Base-by-base conservation (phyloP, 495 filamentous ascomycete species). In the Bryoglossum gracile region DNA sequence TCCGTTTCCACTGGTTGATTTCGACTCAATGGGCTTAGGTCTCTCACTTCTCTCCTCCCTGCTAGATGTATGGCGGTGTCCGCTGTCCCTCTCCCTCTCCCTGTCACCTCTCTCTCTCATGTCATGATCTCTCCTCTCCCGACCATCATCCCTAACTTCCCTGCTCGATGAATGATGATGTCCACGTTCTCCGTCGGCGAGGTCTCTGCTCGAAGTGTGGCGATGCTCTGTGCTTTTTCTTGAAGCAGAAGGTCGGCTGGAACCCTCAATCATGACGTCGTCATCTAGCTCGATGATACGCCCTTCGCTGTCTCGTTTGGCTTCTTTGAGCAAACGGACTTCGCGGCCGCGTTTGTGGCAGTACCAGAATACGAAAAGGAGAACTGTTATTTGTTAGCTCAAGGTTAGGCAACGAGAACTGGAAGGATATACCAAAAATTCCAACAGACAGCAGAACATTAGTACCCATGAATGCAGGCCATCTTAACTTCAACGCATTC, bases 361-460 rank as follows among this genome's bases (percentile, higher is more conserved):
- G 63, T 98, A 98, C 91, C 91, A 98, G 50, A 97, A 77, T 41
- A 91, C 86, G 61, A 90, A 87, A 24, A 98, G 66, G 10, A 98
- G 71, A 50, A 96, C 86, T 89, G 53, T 14, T 30, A 18, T 18
- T 28, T 21, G 34, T 19, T 9, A 37, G 11, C n/a, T 39, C 22
- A 22, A 24, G 26, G 2, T 13, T 16, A 42, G 21, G 14, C 43
- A 41, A 26, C 2, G 24, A n/a, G n/a, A n/a, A n/a, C 6, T 30
- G 13, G 13, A 30, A 6, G 4, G 23, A 75, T 84, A 65, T 78
- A 89, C 86, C 70, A 59, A 90, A 90, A 8, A 96, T 64, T 0
- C 83, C 89, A 40, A 96, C 62, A 47, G 84, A 89, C 79, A 91
- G 83, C 3, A 95, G 71, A 25, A 92, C 80, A 65, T 91, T 96